phyloP scores from a whole-genome alignment of 768 basidiomycete genomes.

The Termitomyces sp. region DNA sequence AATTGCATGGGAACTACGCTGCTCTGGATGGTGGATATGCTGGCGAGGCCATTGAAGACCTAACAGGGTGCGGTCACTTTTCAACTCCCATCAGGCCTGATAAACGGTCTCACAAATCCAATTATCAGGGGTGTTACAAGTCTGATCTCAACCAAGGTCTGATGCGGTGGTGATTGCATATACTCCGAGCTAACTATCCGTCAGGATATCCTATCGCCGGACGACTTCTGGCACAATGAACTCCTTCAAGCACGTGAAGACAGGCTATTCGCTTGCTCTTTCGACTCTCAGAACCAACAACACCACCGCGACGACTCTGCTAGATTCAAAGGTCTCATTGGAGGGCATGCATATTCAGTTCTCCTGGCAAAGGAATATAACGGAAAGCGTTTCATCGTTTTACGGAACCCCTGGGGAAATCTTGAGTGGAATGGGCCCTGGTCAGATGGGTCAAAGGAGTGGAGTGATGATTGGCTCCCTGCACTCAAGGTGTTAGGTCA shows the following conservation, averaged over 20 bases:
- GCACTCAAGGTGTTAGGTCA: conserved; percentile 41
- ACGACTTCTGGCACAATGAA: conserved; percentile 51
- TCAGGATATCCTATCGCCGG: conserved; percentile 48
- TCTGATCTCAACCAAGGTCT: conserved; percentile 25
- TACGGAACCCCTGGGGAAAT: conserved; percentile 54
- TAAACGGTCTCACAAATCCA: background rate
- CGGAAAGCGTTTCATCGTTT: conserved; percentile 48
- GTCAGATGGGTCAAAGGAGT: conserved; percentile 58
- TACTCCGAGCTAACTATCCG: background rate
- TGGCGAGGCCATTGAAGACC: conserved; percentile 55
- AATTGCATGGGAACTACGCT: conserved; percentile 51
- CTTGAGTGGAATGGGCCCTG: conserved; percentile 51
- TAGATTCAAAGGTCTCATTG: conserved; percentile 32
- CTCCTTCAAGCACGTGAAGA: conserved; percentile 44
- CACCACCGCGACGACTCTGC: no score
- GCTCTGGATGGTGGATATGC: conserved; percentile 40
- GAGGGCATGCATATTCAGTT: conserved; percentile 49
- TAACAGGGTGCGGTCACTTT: conserved; percentile 44
- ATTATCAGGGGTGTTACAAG: conserved; percentile 23
- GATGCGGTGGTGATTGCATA: background rate
- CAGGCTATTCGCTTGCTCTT: conserved; percentile 49
- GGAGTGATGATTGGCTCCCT: conserved; percentile 50
- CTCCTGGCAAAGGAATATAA: conserved; percentile 43
- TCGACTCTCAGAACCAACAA: conserved; percentile 18
- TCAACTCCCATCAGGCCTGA: background rate